Conservation (phyloP, 2,329 filamentous ascomycete genomes). For the Apiospora pterosperma region DNA sequence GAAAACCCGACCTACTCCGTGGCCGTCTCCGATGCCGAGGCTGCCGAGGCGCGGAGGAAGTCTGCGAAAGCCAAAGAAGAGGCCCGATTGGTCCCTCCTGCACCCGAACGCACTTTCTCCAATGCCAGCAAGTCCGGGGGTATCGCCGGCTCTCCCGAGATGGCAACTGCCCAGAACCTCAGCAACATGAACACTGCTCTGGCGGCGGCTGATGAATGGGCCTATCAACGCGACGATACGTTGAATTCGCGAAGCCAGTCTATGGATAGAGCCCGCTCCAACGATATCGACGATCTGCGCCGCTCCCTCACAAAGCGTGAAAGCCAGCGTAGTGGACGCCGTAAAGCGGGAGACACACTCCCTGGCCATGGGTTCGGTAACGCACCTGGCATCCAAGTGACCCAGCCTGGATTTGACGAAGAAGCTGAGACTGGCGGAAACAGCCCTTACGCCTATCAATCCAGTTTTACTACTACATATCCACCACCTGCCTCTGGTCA, state of each 20-base stretch:
- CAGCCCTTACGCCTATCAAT: conserved; percentile 1
- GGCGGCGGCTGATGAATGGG: conserved; percentile 35
- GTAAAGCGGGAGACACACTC: conserved; percentile 26
- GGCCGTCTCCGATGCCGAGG: conserved; percentile 65
- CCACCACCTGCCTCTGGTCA: conserved; percentile 3
- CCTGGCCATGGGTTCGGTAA: conserved; percentile 13
- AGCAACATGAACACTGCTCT: conserved; percentile 34
- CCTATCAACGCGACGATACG: conserved; percentile 33
- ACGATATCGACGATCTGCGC: conserved; percentile 31
- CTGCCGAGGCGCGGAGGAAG: conserved; percentile 59
- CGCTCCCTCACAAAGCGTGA: conserved; percentile 21
- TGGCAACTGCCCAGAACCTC: conserved; percentile 41
- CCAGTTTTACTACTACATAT: neutral
- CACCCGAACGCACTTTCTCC: conserved; percentile 16
- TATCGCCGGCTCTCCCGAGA: conserved; percentile 33
- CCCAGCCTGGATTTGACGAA: conserved; percentile 27
- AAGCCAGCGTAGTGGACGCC: conserved; percentile 26
- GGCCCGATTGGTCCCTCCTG: conserved; percentile 59
- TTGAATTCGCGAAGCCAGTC: conserved; percentile 22
- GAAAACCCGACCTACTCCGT: conserved; percentile 82
- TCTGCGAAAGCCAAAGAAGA: conserved; percentile 59
- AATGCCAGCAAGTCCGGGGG: conserved; percentile 12
- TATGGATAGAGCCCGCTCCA: conserved; percentile 32
- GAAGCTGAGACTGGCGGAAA: conserved; percentile 27
- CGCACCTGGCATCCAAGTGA: conserved; percentile 22